Base-by-base conservation (phyloP, 768 basidiomycete species). In the Amanita inopinata region DNA sequence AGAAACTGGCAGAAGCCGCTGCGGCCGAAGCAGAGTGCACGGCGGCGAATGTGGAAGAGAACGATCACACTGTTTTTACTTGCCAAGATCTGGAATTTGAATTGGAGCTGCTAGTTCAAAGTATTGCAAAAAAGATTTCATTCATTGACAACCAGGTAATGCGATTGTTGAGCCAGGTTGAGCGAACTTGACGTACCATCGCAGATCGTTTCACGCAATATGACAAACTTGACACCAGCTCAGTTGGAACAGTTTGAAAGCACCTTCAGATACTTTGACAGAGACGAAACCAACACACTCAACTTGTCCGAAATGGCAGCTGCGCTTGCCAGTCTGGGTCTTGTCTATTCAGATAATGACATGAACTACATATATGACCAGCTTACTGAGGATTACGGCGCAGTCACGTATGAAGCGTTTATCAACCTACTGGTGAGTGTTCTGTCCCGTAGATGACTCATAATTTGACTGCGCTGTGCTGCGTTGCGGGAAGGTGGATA, bases 241-340 rank as follows among this genome's bases (percentile, higher is more conserved):
- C 90, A 92, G 56, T 70, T 98, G 17, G 94, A 98, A 56, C 92
- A 97, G 56, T 94, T 96, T 51, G 94, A 98, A 61, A 79, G 83
- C 57, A 94, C 92, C 1, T 98, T 99, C 79, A 78, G 93, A 39
- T 93, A 97, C 64, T 99, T 99, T 54, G 94, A 97, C 61, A 79
- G 79, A 48, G 92, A 97, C 51, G 84, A 88, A 53, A 80, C 83
- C 28, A 96, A 97, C 56, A 91, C 89, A 0, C 74, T 98, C 28
- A 78, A 73, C 46, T 56, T 82, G 46, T 71, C 87, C 4, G 91
- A 97, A 61, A 84, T 96, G 74, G 76, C 83, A n/a, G 88, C 90
- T 8, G 96, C 96, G 1, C 70, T 99, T 11, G 92, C 93, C 2
- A 92, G 88, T 61, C 68, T 98, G 28, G 93, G 94, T 1, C 87